Conservation (phyloP, 2,329 filamentous ascomycete species). For the Sporothrix variecibatus region DNA sequence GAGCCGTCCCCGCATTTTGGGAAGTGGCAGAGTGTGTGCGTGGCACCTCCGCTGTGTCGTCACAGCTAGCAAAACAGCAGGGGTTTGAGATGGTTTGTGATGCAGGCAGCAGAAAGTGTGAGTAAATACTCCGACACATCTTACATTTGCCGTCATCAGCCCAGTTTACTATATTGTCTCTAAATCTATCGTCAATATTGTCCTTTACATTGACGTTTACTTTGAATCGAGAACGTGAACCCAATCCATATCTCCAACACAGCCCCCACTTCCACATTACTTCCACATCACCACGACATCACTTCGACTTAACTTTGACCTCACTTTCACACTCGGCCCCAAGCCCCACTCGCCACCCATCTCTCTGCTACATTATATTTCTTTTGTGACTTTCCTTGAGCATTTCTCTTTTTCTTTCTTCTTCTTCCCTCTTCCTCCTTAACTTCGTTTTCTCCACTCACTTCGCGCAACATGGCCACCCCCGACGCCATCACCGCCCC, state of each 20-base stretch:
- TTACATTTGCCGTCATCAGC: neutral
- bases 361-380: too few relatives aligned
- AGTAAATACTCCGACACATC: neutral
- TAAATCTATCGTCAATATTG: neutral
- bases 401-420: too few relatives aligned
- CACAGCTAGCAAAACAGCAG: neutral
- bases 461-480: neutral
- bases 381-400: too few relatives aligned
- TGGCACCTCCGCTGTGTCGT: neutral
- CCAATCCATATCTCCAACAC: neutral
- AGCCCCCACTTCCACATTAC: neutral
- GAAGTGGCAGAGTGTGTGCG: neutral
- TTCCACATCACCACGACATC: neutral
- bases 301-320: neutral
- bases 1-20: constrained; percentile 4
- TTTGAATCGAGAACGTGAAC: too few relatives aligned
- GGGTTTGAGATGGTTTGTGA: neutral
- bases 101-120: neutral
- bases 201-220: neutral
- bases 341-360: neutral
- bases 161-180: neutral
- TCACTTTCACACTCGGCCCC: neutral
- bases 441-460: neutral
- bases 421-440: too few relatives aligned
- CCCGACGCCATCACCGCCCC: neutral